Evolutionary conservation across 345 rosid species (phyloP).

Genomic region (thale cress (Arabidopsis thaliana)): TAIR10.1 NC_003071.7:18864501-18865000

Average conservation of each 20-base stretch:
- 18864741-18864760: conserved; percentile 41
- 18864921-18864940: not conserved
- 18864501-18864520: conserved; percentile 42
- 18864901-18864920: not conserved
- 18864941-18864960: not conserved
- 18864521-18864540: conserved; percentile 42
- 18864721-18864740: conserved; percentile 23
- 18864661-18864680: conserved; percentile 36
- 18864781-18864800: not conserved
- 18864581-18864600: conserved; percentile 4
- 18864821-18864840: conserved; percentile 58
- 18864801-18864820: conserved; percentile 44
- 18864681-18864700: conserved; percentile 32
- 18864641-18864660: conserved; percentile 16
- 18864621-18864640: conserved; percentile 20
- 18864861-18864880: conserved; percentile 31
- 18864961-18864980: too few relatives aligned
- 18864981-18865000: too few relatives aligned
- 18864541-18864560: conserved; percentile 41
- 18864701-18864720: conserved; percentile 43
- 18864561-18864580: conserved; percentile 69
- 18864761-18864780: conserved; percentile 51
- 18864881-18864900: not conserved
- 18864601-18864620: not conserved
- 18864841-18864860: conserved; percentile 41